Conservation (phyloP, 2,329 filamentous ascomycete genomes). For the Coniochaeta sp. region DNA sequence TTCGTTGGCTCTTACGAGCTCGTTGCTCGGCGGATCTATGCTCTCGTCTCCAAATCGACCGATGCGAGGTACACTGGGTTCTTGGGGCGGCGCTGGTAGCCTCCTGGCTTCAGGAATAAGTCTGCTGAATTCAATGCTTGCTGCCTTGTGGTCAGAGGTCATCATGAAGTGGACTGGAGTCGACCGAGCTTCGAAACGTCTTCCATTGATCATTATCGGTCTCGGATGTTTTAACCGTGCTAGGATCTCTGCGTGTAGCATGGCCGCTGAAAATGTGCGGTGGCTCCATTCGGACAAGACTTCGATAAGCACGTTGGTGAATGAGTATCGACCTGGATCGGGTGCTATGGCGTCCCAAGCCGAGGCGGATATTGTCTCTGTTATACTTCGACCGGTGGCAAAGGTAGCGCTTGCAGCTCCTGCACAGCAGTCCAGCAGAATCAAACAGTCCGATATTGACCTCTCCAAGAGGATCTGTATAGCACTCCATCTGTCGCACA, state of each 20-base stretch:
- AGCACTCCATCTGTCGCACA: slow-evolving; percentile 41
- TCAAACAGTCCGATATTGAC: slow-evolving; percentile 48
- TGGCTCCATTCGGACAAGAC: slow-evolving; percentile 49
- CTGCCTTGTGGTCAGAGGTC: slow-evolving; percentile 51
- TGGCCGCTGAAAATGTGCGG: slow-evolving; percentile 49
- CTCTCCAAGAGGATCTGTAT: slow-evolving; percentile 52
- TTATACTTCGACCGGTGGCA: slow-evolving; percentile 49
- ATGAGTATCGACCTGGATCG: slow-evolving; percentile 51
- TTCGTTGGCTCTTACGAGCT: slow-evolving; percentile 20
- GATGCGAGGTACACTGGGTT: slow-evolving; percentile 13
- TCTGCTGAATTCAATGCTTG: slow-evolving; percentile 47
- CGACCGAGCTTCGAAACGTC: slow-evolving; percentile 48
- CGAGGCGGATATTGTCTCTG: slow-evolving; percentile 54
- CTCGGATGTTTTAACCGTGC: slow-evolving; percentile 53
- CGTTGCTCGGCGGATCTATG: slow-evolving; percentile 6
- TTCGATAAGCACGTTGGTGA: slow-evolving; percentile 51
- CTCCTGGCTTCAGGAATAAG: slow-evolving; percentile 23
- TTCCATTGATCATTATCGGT: slow-evolving; percentile 49
- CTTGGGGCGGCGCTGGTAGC: slow-evolving; percentile 28
- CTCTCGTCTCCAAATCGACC: slow-evolving; percentile 8
- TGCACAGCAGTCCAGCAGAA: slow-evolving; percentile 52
- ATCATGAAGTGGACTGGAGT: slow-evolving; percentile 58
- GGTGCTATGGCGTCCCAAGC: slow-evolving; percentile 56
- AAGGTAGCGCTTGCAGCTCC: slow-evolving; percentile 53
- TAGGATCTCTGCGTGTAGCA: slow-evolving; percentile 53